A percentile compares a stretch with the other conserved stretches of the same genome.
These are phyloP conservation scores for Colletotrichum sp. DNA, from an alignment of 2,329 filamentous ascomycete genomes.

Conservation along the genomic window DNA sequence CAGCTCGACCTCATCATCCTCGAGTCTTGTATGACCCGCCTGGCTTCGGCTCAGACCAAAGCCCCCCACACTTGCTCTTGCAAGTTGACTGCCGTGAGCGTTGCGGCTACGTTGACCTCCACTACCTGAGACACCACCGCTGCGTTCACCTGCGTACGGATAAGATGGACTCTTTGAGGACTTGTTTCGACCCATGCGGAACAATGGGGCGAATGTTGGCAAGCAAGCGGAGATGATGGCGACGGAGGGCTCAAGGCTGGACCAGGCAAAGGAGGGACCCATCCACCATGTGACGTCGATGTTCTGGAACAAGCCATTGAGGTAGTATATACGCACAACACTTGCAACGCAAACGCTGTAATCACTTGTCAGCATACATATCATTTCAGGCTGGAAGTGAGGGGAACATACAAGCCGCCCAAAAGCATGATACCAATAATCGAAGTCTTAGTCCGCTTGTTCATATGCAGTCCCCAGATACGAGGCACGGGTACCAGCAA, in stretches of 20 bases:
- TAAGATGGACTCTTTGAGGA: not conserved
- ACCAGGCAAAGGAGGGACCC: conserved; percentile 34
- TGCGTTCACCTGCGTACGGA: not conserved
- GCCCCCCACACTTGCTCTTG: not conserved
- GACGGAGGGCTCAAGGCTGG: conserved; percentile 42
- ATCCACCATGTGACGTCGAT: conserved; percentile 11
- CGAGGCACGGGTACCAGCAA: conserved; percentile 11
- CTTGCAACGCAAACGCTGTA: not conserved
- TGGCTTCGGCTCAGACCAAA: not conserved
- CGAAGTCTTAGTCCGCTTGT: conserved; percentile 1
- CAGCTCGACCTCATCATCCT: not conserved
- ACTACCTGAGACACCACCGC: not conserved
- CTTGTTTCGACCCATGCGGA: not conserved
- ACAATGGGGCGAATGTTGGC: conserved; percentile 38
- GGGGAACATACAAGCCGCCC: conserved; percentile 8
- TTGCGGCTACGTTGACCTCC: not conserved
- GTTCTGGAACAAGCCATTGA: not conserved
- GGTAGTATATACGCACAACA: not conserved
- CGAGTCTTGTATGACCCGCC: not conserved
- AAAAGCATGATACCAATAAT: conserved; percentile 11
- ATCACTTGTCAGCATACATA: not conserved
- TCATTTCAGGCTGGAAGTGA: too few species aligned
- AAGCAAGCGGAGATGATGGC: conserved; percentile 44
- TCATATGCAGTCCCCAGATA: conserved; percentile 14
- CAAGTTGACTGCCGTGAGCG: not conserved